Evolutionary conservation across 441 rosid genomes (phyloP).

Genomic region (Biscutella laevigata): DNA sequence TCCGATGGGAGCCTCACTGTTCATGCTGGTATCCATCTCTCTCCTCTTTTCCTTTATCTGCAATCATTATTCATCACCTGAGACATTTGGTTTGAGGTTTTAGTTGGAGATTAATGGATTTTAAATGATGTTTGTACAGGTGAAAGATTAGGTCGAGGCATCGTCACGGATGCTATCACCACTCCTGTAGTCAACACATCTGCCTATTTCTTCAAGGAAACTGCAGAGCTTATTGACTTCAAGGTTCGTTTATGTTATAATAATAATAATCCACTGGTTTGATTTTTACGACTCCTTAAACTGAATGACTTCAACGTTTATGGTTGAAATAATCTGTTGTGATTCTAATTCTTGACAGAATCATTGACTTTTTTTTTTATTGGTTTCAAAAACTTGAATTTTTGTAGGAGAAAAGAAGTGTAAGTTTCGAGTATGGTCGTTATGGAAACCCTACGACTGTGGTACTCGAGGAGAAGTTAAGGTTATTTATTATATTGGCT

Average conservation of each 20-base stretch:
- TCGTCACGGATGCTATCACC: conserved; percentile 91
- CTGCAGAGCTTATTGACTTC: conserved; percentile 79
- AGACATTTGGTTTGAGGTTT: background rate
- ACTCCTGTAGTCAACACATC: conserved; percentile 93
- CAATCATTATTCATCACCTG: background rate
- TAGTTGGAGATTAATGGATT: background rate
- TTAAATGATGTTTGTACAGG: conserved; percentile 33
- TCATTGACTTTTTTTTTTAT: background rate
- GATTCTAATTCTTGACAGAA: background rate
- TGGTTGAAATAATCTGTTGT: background rate
- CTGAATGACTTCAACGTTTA: background rate
- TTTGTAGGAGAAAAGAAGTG: conserved; percentile 64
- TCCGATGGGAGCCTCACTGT: conserved; percentile 82
- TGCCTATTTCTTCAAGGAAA: conserved; percentile 80
- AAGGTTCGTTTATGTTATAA: conserved; percentile 46
- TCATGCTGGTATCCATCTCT: conserved; percentile 64
- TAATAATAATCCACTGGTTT: background rate
- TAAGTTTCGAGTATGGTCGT: conserved; percentile 91
- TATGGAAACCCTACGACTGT: conserved; percentile 96
- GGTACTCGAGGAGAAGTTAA: conserved; percentile 73
- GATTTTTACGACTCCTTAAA: background rate
- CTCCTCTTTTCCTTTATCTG: background rate
- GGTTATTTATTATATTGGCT: conserved; percentile 34
- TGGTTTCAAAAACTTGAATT: background rate
- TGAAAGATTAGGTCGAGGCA: conserved; percentile 90